Evolutionary conservation across 1,139 yeast species (phyloP).

Genomic region (Suhomyces bokatorum): DNA sequence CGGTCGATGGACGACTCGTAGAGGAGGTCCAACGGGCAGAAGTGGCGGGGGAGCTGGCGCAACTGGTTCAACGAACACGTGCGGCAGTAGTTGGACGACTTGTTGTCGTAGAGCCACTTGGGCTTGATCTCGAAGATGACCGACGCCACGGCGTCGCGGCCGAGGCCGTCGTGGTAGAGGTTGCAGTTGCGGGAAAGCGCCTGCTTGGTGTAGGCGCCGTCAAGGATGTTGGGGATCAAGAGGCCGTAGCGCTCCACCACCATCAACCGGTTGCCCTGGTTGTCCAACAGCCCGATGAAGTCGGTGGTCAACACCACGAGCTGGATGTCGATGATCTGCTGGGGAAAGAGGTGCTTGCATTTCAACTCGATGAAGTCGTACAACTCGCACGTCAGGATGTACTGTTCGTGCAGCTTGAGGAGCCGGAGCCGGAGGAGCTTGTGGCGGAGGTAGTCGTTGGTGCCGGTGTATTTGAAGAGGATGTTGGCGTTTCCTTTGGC

Average conservation of each 20-base stretch:
- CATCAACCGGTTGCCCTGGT: conserved; percentile 34
- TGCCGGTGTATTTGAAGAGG: conserved; percentile 43
- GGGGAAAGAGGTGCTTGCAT: conserved; percentile 43
- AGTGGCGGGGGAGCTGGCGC: conserved; percentile 36
- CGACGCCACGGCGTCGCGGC: conserved; percentile 22
- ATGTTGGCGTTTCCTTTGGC: conserved; percentile 51
- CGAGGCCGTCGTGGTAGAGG: conserved; percentile 24
- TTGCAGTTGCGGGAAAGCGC: conserved; percentile 40
- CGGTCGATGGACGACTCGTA: conserved; percentile 33
- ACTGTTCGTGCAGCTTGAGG: conserved; percentile 38
- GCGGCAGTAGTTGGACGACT: conserved; percentile 40
- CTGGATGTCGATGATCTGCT: conserved; percentile 41
- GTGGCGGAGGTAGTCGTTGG: conserved; percentile 35
- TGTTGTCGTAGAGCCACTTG: conserved; percentile 49
- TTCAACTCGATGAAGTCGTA: conserved; percentile 45
- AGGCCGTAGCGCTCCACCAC: conserved; percentile 42
- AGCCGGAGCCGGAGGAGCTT: conserved; percentile 42
- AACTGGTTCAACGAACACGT: conserved; percentile 46
- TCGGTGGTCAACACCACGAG: conserved; percentile 38
- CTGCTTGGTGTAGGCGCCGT: conserved; percentile 32
- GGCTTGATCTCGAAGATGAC: conserved; percentile 48
- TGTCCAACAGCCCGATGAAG: conserved; percentile 34
- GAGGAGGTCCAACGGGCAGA: conserved; percentile 46
- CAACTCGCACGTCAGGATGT: conserved; percentile 44
- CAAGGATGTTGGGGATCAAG: conserved; percentile 42